Percentiles rank a stretch among this genome's conserved stretches.
These are phyloP conservation scores for Ogataea pini DNA, from an alignment of 805 yeast genomes.

Conservation along the genomic window DNA sequence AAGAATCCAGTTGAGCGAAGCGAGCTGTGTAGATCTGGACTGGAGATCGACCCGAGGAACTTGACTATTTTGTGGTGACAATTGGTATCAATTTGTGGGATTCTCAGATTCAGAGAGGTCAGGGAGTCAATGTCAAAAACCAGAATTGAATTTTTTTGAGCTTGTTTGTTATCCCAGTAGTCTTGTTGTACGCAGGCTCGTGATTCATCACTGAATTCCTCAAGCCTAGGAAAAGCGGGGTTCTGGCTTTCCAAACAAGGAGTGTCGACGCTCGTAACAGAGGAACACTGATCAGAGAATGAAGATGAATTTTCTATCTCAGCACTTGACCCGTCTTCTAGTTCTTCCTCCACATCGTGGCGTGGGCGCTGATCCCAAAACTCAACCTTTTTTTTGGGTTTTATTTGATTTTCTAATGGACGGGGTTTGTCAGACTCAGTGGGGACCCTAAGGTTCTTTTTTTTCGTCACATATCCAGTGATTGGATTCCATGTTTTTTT, in stretches of 20 bases:
- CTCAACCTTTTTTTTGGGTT: background rate
- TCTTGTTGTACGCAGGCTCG: background rate
- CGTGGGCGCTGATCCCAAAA: background rate
- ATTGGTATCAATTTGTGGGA: conserved; percentile 7
- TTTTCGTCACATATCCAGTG: conserved; percentile 5
- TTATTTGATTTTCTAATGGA: background rate
- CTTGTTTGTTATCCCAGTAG: background rate
- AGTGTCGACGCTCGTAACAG: background rate
- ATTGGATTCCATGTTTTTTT: conserved; percentile 12
- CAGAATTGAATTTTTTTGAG: background rate
- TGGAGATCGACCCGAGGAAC: conserved; percentile 9
- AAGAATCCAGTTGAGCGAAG: conserved; percentile 8
- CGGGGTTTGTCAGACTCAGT: no score
- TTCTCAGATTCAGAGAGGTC: background rate
- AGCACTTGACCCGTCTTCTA: background rate
- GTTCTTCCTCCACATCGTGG: no score
- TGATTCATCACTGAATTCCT: background rate
- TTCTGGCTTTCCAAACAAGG: background rate
- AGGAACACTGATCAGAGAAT: background rate
- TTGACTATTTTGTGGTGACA: conserved; percentile 1
- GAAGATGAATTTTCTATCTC: background rate
- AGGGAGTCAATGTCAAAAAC: conserved; percentile 8
- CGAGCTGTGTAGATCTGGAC: background rate
- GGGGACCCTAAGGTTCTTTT: conserved; percentile 6
- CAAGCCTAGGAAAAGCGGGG: background rate